These are phyloP conservation scores for Phoma sp. DNA, from an alignment of 2,329 filamentous ascomycete genomes.

Conservation along the genomic window DNA sequence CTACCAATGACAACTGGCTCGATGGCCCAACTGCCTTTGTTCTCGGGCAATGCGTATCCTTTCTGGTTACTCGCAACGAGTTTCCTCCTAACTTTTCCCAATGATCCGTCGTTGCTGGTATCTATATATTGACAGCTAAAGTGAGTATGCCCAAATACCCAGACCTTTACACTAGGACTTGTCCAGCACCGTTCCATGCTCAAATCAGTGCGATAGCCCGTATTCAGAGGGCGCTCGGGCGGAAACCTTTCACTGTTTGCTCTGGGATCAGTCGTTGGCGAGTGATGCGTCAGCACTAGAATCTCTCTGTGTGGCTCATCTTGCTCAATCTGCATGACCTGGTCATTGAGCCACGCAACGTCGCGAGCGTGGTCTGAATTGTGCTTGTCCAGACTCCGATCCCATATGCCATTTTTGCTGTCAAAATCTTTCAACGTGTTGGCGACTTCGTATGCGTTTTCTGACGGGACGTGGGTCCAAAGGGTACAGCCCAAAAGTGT, in stretches of 20 bases:
- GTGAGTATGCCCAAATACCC: slow-evolving; percentile 10
- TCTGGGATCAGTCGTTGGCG: neutral
- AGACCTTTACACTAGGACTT: slow-evolving; percentile 3
- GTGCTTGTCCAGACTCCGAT: slow-evolving; percentile 6
- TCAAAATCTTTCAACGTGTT: slow-evolving; percentile 1
- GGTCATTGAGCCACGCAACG: slow-evolving; percentile 3
- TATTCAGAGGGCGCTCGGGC: slow-evolving; percentile 3
- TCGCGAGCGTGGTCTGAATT: slow-evolving; percentile 7
- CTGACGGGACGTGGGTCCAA: slow-evolving; percentile 5
- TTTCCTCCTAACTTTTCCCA: neutral
- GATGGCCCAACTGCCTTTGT: neutral
- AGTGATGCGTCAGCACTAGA: slow-evolving; percentile 6
- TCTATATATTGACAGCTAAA: slow-evolving; percentile 11
- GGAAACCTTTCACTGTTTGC: slow-evolving; percentile 4
- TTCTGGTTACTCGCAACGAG: slow-evolving; percentile 19
- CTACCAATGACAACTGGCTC: slow-evolving; percentile 6
- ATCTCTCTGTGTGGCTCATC: neutral
- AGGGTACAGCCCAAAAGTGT: slow-evolving; percentile 20
- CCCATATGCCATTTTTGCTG: neutral
- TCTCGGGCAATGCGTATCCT: slow-evolving; percentile 8
- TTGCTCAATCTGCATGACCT: neutral
- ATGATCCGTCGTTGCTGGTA: neutral
- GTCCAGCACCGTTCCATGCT: slow-evolving; percentile 8
- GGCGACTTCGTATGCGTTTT: slow-evolving; percentile 3
- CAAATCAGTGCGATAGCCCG: slow-evolving; percentile 6